These are phyloP conservation scores for Herpetomonas samuelpessoai DNA, from an alignment of 208 protist species.

Conservation along the genomic window DNA sequence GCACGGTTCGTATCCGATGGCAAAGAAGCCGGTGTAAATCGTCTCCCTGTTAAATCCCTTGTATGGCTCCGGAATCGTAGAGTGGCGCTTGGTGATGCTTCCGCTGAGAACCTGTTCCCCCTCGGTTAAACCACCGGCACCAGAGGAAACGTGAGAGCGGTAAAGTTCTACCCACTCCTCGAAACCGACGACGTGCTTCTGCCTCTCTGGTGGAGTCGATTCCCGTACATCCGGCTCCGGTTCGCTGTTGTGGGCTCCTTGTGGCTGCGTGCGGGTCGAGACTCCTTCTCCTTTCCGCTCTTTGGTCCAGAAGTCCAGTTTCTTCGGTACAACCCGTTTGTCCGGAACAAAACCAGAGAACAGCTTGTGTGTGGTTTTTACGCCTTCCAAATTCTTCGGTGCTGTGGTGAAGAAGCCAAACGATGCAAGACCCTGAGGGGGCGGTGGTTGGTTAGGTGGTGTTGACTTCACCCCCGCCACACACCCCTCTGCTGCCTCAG, in stretches of 20 bases:
- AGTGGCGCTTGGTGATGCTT: not conserved
- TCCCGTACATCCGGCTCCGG: not conserved
- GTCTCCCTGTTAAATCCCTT: constrained; percentile 63
- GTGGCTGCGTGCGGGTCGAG: not conserved
- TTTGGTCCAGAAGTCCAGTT: constrained; percentile 61
- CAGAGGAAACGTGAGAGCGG: too few relatives aligned
- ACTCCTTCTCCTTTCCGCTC: constrained; percentile 9
- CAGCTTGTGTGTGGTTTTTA: constrained; percentile 45
- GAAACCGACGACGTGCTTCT: not conserved
- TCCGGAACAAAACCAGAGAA: constrained; percentile 81
- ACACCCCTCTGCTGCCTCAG: constrained; percentile 5
- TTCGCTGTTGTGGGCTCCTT: constrained; percentile 20
- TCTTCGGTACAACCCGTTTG: constrained; percentile 57
- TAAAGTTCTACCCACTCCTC: not conserved
- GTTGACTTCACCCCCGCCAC: constrained; percentile 16
- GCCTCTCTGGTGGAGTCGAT: not conserved
- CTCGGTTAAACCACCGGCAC: too few relatives aligned
- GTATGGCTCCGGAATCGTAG: constrained; percentile 17
- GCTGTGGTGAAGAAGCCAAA: constrained; percentile 68
- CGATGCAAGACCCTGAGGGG: constrained; percentile 33
- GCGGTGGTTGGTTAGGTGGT: constrained; percentile 13
- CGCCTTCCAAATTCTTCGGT: constrained; percentile 13
- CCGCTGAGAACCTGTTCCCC: too few relatives aligned
- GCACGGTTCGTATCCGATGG: constrained; percentile 84
- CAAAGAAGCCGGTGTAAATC: constrained; percentile 71